Evolutionary conservation across 371 early-diverging fungal species (phyloP), one percentile per base, ranked within the genome.

Genomic region (Mucor lusitanicus): DNA sequence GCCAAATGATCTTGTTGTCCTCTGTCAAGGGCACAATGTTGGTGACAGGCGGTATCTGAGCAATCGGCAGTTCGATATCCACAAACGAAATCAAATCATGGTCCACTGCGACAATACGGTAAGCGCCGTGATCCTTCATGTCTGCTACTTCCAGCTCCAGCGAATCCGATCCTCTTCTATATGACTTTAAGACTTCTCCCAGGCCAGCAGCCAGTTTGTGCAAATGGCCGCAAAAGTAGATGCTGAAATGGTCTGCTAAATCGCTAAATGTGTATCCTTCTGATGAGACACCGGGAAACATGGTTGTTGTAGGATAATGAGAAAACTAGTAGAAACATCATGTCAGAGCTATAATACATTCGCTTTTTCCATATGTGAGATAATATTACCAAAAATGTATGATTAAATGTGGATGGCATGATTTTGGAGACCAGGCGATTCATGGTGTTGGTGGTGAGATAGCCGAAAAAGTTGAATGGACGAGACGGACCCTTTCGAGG

Each of bases 401-500:
- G 95, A 72, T 92, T 92, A 23, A 68, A 75, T 17, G 61, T 67
- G 61, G 27, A 71, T 55, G 33, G 27, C 32, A 68, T 78, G 72
- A 54, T 68, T 13, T 48, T 74, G 56, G 65, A 91, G 23, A 37
- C 82, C 0, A 97, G 76, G 42, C 80, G 71, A 76, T 94, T 85
- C 93, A 97, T 91, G 37, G 89, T 89, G 21, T 75, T 72, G 6
- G 85, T 82, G 23, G 92, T 92, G 53, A 95, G 69, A 68, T 89
- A 87, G 0, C 96, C 95, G 73, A 96, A 97, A 69, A 97, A 96
- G 67, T 97, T 96, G 75, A 95, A 87, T 1, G 96, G 97, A 15
- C 95, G 77, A 13, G 91, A 81, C 25, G 94, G 88, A 5, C 97
- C 96, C 17, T 82, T 83, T 58, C 83, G 83, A 2, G 96, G 95